A percentile compares a stretch with the other conserved stretches of the same genome.
Evolutionary conservation across 805 yeast genomes (phyloP).

Genomic region (Sungouiella blattae): DNA sequence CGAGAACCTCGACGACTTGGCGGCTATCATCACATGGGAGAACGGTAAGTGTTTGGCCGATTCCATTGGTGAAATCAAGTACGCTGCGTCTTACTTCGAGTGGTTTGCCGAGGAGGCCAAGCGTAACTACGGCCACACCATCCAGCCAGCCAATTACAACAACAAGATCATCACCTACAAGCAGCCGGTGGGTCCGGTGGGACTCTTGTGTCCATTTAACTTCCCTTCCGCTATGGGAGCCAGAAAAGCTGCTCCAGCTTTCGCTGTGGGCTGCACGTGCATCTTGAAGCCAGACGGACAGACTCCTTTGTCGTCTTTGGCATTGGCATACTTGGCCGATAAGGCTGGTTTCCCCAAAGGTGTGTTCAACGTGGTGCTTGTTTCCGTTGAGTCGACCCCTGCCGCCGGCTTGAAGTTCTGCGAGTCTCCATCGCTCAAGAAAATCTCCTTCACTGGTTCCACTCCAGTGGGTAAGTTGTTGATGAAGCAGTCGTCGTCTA

Average conservation of each 20-base stretch:
- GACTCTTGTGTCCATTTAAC: constrained; percentile 64
- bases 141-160: constrained; percentile 49
- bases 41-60: constrained; percentile 57
- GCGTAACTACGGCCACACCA: constrained; percentile 52
- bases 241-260: constrained; percentile 61
- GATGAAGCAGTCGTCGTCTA: constrained; percentile 15
- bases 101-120: constrained; percentile 55
- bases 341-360: constrained; percentile 63
- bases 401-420: constrained; percentile 50
- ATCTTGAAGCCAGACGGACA: constrained; percentile 60
- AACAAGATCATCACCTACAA: constrained; percentile 52
- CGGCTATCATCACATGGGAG: constrained; percentile 54
- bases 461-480: constrained; percentile 19
- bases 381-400: constrained; percentile 48
- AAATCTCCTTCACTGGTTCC: constrained; percentile 36
- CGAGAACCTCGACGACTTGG: constrained; percentile 56
- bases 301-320: constrained; percentile 60
- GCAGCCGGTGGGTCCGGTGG: constrained; percentile 64
- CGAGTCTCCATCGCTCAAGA: constrained; percentile 52
- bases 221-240: constrained; percentile 69
- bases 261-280: constrained; percentile 63
- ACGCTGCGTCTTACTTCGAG: constrained; percentile 50
- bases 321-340: constrained; percentile 51
- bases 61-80: constrained; percentile 52
- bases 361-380: constrained; percentile 47